A percentile compares a stretch with the other conserved stretches of the same genome.
Evolutionary conservation across 805 yeast genomes (phyloP).

Genomic region (Candida nanaspora): DNA sequence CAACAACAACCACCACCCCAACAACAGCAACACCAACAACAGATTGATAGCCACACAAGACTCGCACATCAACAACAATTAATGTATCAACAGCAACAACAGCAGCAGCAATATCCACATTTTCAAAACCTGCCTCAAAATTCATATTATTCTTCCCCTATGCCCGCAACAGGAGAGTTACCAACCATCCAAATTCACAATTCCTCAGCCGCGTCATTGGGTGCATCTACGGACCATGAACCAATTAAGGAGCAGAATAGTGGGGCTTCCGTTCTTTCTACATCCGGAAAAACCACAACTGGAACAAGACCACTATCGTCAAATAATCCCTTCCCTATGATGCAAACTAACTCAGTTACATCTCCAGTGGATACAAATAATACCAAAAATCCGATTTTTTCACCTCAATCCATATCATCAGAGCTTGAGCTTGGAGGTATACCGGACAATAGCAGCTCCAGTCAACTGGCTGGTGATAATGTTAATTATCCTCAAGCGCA

Average conservation of each 20-base stretch:
- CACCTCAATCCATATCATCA: too few relatives aligned
- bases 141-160: too few relatives aligned
- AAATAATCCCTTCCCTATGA: constrained; percentile 4
- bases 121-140: background rate
- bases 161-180: too few relatives aligned
- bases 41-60: too few relatives aligned
- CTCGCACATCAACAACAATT: constrained; percentile 2
- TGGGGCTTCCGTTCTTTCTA: constrained; percentile 5
- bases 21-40: constrained; percentile 4
- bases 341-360: background rate
- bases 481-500: too few relatives aligned
- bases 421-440: too few relatives aligned
- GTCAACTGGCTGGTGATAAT: too few relatives aligned
- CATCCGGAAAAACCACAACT: background rate
- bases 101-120: background rate
- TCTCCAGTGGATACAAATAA: background rate
- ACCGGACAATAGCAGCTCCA: too few relatives aligned
- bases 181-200: background rate
- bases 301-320: constrained; percentile 2
- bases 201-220: background rate
- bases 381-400: background rate
- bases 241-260: constrained; percentile 6
- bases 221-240: too few relatives aligned
- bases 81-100: constrained; percentile 4
- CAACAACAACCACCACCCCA: constrained; percentile 11